Conservation (phyloP, 441 rosid species). For the Gossypium trilobum region DNA sequence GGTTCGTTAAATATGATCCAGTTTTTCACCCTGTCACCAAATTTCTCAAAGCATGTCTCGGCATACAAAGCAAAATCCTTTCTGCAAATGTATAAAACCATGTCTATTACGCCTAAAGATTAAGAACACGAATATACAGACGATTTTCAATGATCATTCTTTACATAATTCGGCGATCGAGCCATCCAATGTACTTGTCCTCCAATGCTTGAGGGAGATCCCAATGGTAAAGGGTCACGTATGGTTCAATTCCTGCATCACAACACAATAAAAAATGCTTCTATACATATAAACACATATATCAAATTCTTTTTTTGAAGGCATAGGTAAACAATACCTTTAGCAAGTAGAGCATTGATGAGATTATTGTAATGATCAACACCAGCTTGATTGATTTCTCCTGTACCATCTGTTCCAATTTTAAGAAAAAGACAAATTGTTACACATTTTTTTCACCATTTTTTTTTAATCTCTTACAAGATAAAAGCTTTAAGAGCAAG, state of each 20-base stretch:
- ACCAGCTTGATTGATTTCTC: conserved; percentile 68
- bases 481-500: neutral
- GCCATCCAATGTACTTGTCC: conserved; percentile 58
- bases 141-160: neutral
- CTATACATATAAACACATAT: neutral
- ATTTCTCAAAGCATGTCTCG: conserved; percentile 54
- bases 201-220: conserved; percentile 65
- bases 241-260: conserved; percentile 53
- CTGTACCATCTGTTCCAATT: conserved; percentile 53
- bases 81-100: conserved; percentile 22
- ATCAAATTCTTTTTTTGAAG: neutral
- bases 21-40: conserved; percentile 62
- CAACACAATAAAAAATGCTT: neutral
- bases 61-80: conserved; percentile 51
- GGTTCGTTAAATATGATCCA: conserved; percentile 76
- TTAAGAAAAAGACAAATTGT: neutral
- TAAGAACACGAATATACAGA: neutral
- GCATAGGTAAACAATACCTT: conserved; percentile 27
- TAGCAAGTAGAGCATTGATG: conserved; percentile 50
- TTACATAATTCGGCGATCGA: conserved; percentile 48
- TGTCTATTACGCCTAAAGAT: neutral
- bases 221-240: conserved; percentile 69
- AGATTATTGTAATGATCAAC: conserved; percentile 55
- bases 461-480: neutral
- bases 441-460: neutral